Base-by-base conservation (phyloP, 2,329 filamentous ascomycete genomes). In the Verticillium longisporum region DNA sequence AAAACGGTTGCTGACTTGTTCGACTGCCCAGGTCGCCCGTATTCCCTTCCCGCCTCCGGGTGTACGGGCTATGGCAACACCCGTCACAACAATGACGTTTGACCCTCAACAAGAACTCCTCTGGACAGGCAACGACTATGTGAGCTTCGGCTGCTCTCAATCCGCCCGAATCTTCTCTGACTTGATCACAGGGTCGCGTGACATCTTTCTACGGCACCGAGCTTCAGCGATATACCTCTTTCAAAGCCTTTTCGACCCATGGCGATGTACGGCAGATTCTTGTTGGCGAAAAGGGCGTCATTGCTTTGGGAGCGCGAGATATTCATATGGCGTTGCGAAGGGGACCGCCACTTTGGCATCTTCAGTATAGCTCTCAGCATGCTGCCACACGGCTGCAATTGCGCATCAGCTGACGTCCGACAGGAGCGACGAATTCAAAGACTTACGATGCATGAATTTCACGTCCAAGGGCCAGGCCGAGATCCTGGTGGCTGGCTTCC, bases 381-480 rank as follows among this genome's bases (percentile, higher is more conserved):
- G 45, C 18, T 53, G 45, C 45, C 18, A 18, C 45, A 21, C 15
- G 45, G 18, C 45, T 31, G n/a, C 9, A 10, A 18, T n/a, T 11
- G n/a, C n/a, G 45, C 6, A 21, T 18, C 9, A 11, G 26, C 54
- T 55, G 54, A 55, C 26, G 13, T 15, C 7, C 31, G 32, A 53
- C 36, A 14, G 55, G 32, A 90, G 88, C 65, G 82, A 87, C 69
- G 80, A 86, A 33, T 88, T 98, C 88, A 86, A 83, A 65, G 91
- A 97, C 70, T 78, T 99, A 65, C 86, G 87, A 68, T 98, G 95
- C 75, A 98, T 98, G 92, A 94, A 90, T 72, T 97, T 96, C 72
- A 96, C 92, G 1, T 92, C 91, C 33, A 92, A 92, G 70, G 89
- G 89, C 9, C 91, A 90, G 32, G 84, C 85, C 14, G 90, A 96